Evolutionary conservation across 345 rosid species (phyloP), one percentile per base, ranked within the genome.

Genomic region (Brassica cretica): DNA sequence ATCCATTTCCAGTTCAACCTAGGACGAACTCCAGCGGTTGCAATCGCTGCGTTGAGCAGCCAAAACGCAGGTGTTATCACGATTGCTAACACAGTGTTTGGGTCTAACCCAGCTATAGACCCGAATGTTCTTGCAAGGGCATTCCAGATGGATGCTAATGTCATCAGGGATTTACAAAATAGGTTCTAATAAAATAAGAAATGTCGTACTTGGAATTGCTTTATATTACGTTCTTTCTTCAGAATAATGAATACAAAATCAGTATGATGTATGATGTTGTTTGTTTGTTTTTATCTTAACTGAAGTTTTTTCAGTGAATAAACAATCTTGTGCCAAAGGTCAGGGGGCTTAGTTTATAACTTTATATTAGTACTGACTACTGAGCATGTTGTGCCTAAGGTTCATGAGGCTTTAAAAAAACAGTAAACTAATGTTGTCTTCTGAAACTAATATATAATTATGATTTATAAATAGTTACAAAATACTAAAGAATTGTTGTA

Each of bases 1-100:
- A 65, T 85, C 51, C 86, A 85, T 70, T 85, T 85, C 82, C 84
- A 82, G 27, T 24, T 75, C 27, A 85, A 85, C 19, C 3, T 84
- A 7, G 85, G 85, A 41, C 59, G 59, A 37, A 65, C 15, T n/a
- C 73, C 68, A 3, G 80, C 80, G 7, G 80, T 76, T 71, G 81
- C 81, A 53, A 11, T 77, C 30, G 76, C 81, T 71, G 56, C 58
- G 37, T 71, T 77, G 66, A 77, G 81, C 32, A 77, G 81, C 27
- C 75, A 75, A 27, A 75, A 75, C 72, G 46, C 78, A 15, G 78
- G 72, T 66, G 78, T 75, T 59, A 29, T 75, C 10, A 73, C 84
- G 0, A 73, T 73, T 61, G 78, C 72, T 49, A 81, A 77, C 18
- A n/a, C 81, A 2, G 65, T 81, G 5, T 81, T 76, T 55, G 78